Base-by-base conservation (phyloP, 1,284 basidiomycete species). In the Ganoderma meredithae region DNA sequence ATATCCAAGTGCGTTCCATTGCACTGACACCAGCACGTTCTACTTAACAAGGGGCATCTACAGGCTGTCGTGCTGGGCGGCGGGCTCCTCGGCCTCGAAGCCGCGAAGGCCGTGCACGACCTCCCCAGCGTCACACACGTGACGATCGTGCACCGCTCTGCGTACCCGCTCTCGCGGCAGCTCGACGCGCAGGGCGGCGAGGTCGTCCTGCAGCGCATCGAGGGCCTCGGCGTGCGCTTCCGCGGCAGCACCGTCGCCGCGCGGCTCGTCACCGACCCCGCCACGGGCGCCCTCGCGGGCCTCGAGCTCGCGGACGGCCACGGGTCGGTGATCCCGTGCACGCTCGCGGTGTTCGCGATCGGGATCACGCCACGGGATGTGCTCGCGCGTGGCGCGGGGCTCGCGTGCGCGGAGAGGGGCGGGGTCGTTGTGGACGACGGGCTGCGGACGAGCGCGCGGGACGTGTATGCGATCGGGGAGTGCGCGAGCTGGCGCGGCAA, bases 381-480 rank as follows among this genome's bases (percentile, higher is more conserved):
- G 58, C 80, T 94, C 2, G 90, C 90, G 1, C 78, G 80, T 17
- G 73, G 75, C 1, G 81, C 85, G 3, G 87, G 88, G 2, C 86
- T 93, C 72, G 74, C 80, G 60, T 85, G 84, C 62, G 87, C 62
- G 2, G 63, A 63, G 40, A 70, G 74, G 1, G 67, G 88, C 2
- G 92, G 92, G 0, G 84, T 94, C 70, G 78, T 83, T 6, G 87
- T 94, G 10, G 82, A 85, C 58, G 87, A 92, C 63, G 79, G 82
- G 64, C 79, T 94, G 49, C 75, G 80, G 72, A 93, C 91, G 0
- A 88, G 84, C 33, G 84, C 83, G 0, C 74, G 83, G 60, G 85
- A 89, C 67, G 84, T 93, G 4, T 94, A 88, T 71, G 92, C 92
- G 2, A 90, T 94, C 63, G 92, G 92, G 2, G 92, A 94, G 76